Evolutionary conservation across 2,329 filamentous ascomycete genomes (phyloP), one percentile per base, ranked within the genome.

Genomic region (Penicillium sp.): DNA sequence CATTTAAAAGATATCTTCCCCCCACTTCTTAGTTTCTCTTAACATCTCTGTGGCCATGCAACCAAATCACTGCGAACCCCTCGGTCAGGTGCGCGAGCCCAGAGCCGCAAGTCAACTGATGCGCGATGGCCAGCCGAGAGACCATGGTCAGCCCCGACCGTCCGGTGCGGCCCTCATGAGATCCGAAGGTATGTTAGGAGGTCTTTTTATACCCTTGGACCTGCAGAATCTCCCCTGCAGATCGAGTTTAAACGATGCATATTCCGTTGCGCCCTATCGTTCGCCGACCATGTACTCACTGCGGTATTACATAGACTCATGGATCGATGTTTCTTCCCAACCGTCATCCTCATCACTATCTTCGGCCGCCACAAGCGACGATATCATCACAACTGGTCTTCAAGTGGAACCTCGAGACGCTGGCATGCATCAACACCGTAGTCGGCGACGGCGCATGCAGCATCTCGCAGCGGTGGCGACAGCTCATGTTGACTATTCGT

Each of bases 291-390:
- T 77, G 72, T 77, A 76, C 73, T 79, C 74, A 77, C 71, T 75
- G 29, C 72, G 67, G 44, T 73, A 75, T 66, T 77, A 76, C 54
- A 63, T 79, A 92, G 94, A 97, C 78, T 97, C 94, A 8, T 99
- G 94, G 94, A 86, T 97, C 65, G 93, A 99, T 73, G 86, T 99
- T 57, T 85, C 89, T 45, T 97, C 93, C 4, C 90, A 94, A 66
- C 92, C 93, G 7, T 97, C 93, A 0, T 96, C 93, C 2, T 96
- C 93, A 2, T 97, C 92, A 14, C 80, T 96, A 12, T 96, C 92
- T 20, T 96, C 84, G 20, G 75, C 86, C 51, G 86, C 88, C 69
- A 73, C 74, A 51, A 74, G 83, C 59, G 92, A 96, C 62, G 92
- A 97, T 68, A 93, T 96, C 63, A 89, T 96, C 61, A 96, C 91